These are phyloP conservation scores for Diutina ranongensis DNA, from an alignment of 1,139 yeast genomes.

Conservation along the genomic window DNA sequence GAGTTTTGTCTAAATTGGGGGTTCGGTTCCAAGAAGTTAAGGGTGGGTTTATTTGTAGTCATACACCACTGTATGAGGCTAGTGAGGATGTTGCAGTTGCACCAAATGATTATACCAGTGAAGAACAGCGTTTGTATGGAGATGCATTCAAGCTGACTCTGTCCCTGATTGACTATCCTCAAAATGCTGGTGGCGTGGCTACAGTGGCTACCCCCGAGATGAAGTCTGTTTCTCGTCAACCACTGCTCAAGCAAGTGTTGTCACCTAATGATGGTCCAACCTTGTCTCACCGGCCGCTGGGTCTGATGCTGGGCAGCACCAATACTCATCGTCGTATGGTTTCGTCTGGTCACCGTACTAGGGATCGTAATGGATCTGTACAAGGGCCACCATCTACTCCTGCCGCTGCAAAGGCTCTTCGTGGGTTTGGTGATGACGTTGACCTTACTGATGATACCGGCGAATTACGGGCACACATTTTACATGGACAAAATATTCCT, in stretches of 20 bases:
- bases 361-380: conserved; percentile 24
- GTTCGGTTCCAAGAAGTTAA: conserved; percentile 82
- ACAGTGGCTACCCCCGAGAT: not conserved
- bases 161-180: conserved; percentile 13
- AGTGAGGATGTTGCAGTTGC: conserved; percentile 9
- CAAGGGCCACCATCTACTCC: conserved; percentile 39
- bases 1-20: conserved; percentile 64
- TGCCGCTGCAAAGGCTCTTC: conserved; percentile 32
- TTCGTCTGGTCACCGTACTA: not conserved
- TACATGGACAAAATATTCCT: conserved; percentile 13
- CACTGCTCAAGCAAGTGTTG: conserved; percentile 3
- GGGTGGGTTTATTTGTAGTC: conserved; percentile 88
- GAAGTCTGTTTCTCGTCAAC: not conserved
- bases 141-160: conserved; percentile 32
- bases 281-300: conserved; percentile 3
- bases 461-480: conserved; percentile 17
- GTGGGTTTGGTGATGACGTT: conserved; percentile 26
- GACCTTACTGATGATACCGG: conserved; percentile 22
- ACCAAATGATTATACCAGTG: conserved; percentile 8
- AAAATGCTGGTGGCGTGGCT: not conserved
- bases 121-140: conserved; percentile 30
- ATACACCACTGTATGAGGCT: conserved; percentile 35
- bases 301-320: not conserved
- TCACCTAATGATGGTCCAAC: not conserved
- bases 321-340: not conserved